A percentile compares a stretch with the other conserved stretches of the same genome.
Conservation (phyloP, 1,284 basidiomycete species). For the Wolfiporia cocos region DNA sequence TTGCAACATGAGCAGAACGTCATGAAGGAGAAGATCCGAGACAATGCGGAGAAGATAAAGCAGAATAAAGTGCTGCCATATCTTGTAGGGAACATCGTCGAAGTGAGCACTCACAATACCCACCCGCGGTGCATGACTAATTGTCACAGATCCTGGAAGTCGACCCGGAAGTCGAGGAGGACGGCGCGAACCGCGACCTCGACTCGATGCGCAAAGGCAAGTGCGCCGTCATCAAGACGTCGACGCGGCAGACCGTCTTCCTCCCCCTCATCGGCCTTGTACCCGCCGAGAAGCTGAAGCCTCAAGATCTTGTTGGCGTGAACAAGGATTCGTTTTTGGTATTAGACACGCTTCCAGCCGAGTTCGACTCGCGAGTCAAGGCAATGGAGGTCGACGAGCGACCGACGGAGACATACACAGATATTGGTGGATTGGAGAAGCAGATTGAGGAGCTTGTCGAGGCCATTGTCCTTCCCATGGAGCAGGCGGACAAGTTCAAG, state of each 20-base stretch:
- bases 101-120: slow-evolving; percentile 45
- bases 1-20: slow-evolving; percentile 91
- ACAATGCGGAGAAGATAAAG: slow-evolving; percentile 98
- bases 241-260: slow-evolving; percentile 97
- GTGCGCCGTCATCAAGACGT: slow-evolving; percentile 98
- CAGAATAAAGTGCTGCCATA: slow-evolving; percentile 99
- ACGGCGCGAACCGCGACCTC: slow-evolving; percentile 90
- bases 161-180: slow-evolving; percentile 89
- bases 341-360: slow-evolving; percentile 79
- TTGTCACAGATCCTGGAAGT: slow-evolving; percentile 84
- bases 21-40: slow-evolving; percentile 98
- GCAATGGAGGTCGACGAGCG: slow-evolving; percentile 92
- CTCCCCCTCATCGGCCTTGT: slow-evolving; percentile 97
- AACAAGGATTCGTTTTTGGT: slow-evolving; percentile 99
- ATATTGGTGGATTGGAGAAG: slow-evolving; percentile 78
- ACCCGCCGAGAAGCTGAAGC: slow-evolving; percentile 83
- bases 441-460: slow-evolving; percentile 81
- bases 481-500: slow-evolving; percentile 80
- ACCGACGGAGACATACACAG: slow-evolving; percentile 75
- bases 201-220: slow-evolving; percentile 95
- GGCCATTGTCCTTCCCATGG: slow-evolving; percentile 78
- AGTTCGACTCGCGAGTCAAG: slow-evolving; percentile 77
- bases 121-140: not conserved
- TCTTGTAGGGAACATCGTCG: slow-evolving; percentile 96
- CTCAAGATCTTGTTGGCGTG: slow-evolving; percentile 94